Conservation (phyloP, 78 protist genomes). For the Dictyostelium brefeldianum region DNA sequence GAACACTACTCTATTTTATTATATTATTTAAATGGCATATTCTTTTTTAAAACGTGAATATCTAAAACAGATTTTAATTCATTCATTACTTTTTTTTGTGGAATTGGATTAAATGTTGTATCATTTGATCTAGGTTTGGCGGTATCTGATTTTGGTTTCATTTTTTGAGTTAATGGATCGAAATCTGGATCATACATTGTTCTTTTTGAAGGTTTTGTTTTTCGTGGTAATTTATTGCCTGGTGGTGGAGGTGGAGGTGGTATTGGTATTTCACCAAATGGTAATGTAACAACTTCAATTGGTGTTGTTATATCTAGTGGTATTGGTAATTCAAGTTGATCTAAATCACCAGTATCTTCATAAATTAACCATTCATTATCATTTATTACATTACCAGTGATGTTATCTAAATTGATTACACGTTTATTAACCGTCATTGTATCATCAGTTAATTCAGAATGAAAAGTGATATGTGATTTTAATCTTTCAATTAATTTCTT, state of each 20-base stretch:
- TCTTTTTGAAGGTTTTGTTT: conserved; percentile 47
- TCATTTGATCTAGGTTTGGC: background rate
- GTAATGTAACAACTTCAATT: background rate
- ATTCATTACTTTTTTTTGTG: conserved; percentile 48
- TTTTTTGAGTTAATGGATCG: background rate
- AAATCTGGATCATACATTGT: conserved; percentile 50
- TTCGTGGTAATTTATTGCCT: background rate
- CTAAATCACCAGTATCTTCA: conserved; percentile 15
- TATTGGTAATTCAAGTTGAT: conserved; percentile 7
- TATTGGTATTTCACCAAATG: background rate
- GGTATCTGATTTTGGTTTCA: background rate
- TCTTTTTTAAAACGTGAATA: background rate
- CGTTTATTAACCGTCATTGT: too few species aligned
- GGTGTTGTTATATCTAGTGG: too few species aligned
- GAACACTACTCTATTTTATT: too few species aligned
- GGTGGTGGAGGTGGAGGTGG: conserved; percentile 63
- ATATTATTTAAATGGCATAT: conserved; percentile 4
- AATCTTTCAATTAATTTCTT: conserved; percentile 1
- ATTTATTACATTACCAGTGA: background rate
- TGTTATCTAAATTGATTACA: background rate
- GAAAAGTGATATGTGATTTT: background rate
- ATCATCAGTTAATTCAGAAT: background rate
- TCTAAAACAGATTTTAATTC: conserved; percentile 46
- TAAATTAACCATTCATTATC: background rate
- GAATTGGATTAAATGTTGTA: background rate